Evolutionary conservation across 2,329 filamentous ascomycete species (phyloP).

Genomic region (Calonectria naviculata): DNA sequence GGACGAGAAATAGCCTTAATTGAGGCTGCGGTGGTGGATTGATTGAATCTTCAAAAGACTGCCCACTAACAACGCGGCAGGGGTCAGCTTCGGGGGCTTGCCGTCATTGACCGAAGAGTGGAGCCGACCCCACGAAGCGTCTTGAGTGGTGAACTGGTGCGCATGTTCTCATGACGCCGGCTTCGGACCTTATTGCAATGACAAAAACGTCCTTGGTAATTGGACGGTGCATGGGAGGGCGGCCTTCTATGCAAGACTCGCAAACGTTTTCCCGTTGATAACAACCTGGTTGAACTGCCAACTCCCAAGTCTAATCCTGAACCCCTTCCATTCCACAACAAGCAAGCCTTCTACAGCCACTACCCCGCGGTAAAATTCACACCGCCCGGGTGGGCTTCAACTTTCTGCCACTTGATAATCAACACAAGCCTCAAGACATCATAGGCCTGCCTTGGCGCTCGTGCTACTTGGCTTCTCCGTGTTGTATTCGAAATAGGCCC

Average conservation of each 20-base stretch:
- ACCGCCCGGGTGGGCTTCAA: conserved; percentile 34
- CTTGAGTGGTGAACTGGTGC: neutral
- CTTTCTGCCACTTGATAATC: conserved; percentile 26
- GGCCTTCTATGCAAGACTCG: neutral
- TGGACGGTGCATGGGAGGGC: conserved; percentile 24
- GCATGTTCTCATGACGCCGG: conserved; percentile 27
- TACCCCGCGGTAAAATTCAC: conserved; percentile 39
- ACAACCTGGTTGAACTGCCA: neutral
- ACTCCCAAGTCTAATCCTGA: neutral
- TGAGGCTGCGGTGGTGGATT: neutral
- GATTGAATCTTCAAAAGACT: conserved; percentile 20
- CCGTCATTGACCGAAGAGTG: conserved; percentile 38
- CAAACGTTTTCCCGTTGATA: neutral
- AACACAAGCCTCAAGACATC: conserved; percentile 3
- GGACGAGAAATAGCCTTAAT: conserved; percentile 13
- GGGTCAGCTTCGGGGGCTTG: conserved; percentile 22
- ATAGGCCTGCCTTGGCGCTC: neutral
- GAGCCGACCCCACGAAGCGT: conserved; percentile 24
- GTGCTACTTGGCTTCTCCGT: neutral
- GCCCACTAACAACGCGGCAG: conserved; percentile 25
- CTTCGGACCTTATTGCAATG: conserved; percentile 40
- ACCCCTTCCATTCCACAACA: neutral
- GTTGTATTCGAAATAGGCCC: neutral
- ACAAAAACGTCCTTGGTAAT: conserved; percentile 37
- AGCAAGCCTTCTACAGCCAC: neutral